Conservation (phyloP, 164 flowering plant species). For the Echeveria elegans region DNA sequence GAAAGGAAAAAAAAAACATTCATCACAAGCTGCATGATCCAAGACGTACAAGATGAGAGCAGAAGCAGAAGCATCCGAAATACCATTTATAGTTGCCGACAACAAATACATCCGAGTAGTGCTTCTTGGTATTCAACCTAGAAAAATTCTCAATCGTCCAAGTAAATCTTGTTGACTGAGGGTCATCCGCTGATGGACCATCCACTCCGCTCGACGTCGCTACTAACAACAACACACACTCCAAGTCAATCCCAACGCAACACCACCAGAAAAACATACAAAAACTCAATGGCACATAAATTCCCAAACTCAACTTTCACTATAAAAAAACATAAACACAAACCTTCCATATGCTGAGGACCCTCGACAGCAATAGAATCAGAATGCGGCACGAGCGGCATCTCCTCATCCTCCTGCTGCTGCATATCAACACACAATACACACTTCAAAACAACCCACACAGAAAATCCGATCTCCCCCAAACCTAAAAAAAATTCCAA, state of each 20-base stretch:
- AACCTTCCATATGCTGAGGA: constrained; percentile 21
- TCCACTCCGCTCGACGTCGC: constrained; percentile 46
- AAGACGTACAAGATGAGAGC: not conserved
- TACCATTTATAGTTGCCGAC: constrained; percentile 78
- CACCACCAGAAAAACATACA: constrained; percentile 13
- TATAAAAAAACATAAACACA: not conserved
- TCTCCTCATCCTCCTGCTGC: constrained; percentile 79
- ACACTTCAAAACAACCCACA: constrained; percentile 10
- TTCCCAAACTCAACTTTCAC: too few species aligned
- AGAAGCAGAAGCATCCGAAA: not conserved
- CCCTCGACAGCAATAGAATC: constrained; percentile 22
- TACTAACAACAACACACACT: constrained; percentile 9
- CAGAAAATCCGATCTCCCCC: constrained; percentile 1
- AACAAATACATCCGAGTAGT: constrained; percentile 51
- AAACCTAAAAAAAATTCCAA: not conserved
- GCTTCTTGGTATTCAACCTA: constrained; percentile 64
- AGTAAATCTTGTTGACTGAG: constrained; percentile 50
- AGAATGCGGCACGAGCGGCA: constrained; percentile 78
- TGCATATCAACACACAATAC: constrained; percentile 17
- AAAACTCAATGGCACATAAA: not conserved
- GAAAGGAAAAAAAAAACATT: not conserved
- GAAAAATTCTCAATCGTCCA: constrained; percentile 69
- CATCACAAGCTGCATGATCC: not conserved
- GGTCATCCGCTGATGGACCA: constrained; percentile 58
- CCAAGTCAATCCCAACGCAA: constrained; percentile 7